phyloP scores from a whole-genome alignment of 2,329 filamentous ascomycete genomes.

The Chalara sp. region DNA sequence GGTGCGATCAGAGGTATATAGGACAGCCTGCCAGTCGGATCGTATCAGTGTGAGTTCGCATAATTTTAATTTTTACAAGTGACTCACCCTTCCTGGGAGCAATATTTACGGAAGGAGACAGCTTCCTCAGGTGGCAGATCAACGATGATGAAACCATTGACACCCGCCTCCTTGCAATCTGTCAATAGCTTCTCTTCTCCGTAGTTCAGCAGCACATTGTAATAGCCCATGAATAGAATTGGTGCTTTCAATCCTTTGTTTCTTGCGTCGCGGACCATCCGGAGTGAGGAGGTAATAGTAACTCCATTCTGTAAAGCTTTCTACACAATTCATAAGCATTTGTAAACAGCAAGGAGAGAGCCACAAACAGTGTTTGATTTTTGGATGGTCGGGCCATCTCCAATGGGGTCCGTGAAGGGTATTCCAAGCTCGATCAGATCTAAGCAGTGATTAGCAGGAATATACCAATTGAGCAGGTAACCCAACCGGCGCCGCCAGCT shows the following conservation, averaged over 20 bases:
- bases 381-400: conserved; percentile 95
- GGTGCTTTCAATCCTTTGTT: conserved; percentile 71
- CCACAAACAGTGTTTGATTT: conserved; percentile 73
- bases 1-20: conserved; percentile 97
- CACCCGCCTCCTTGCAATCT: conserved; percentile 76
- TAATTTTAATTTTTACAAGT: background rate
- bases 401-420: conserved; percentile 96
- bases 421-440: conserved; percentile 94
- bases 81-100: conserved; percentile 65
- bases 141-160: conserved; percentile 96
- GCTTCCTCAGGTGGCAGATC: conserved; percentile 95
- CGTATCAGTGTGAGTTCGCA: conserved; percentile 5
- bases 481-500: conserved; percentile 78
- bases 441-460: conserved; percentile 27
- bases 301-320: conserved; percentile 83
- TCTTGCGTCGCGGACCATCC: conserved; percentile 78
- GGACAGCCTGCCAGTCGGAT: conserved; percentile 53
- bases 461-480: background rate
- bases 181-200: conserved; percentile 83
- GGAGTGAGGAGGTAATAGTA: conserved; percentile 69
- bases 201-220: conserved; percentile 91
- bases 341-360: background rate
- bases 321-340: conserved; percentile 24
- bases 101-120: conserved; percentile 80
- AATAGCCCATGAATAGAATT: conserved; percentile 96